Conservation (phyloP, 768 basidiomycete genomes). For the Mycena maculata region DNA sequence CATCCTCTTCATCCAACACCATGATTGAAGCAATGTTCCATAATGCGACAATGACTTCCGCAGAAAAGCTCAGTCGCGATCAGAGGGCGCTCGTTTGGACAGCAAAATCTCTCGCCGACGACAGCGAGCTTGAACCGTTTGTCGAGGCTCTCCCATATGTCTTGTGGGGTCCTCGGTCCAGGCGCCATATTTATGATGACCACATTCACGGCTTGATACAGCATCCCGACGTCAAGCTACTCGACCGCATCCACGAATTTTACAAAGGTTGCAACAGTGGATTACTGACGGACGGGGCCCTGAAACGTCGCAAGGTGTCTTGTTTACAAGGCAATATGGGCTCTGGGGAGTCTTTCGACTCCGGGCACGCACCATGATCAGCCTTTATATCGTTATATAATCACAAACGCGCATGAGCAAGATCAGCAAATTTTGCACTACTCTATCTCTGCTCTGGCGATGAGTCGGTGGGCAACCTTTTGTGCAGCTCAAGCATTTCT, state of each 20-base stretch:
- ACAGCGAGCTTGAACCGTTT: background rate
- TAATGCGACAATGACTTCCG: background rate
- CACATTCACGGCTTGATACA: background rate
- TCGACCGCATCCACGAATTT: background rate
- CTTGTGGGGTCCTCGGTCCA: background rate
- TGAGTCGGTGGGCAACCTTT: background rate
- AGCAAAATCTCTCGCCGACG: background rate
- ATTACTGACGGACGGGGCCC: background rate
- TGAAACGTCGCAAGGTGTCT: background rate
- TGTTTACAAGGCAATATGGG: slow-evolving; percentile 1
- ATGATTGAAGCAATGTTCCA: background rate
- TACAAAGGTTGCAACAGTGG: background rate
- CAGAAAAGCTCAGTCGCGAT: background rate
- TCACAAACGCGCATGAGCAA: background rate
- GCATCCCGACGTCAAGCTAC: background rate
- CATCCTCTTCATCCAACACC: background rate
- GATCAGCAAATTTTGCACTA: background rate
- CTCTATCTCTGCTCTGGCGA: background rate
- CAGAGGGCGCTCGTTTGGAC: background rate
- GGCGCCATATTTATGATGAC: background rate
- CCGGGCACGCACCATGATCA: background rate
- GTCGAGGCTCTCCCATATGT: too few relatives aligned
- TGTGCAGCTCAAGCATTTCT: background rate
- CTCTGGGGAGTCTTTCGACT: background rate
- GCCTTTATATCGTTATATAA: background rate